A percentile compares a stretch with the other conserved stretches of the same genome.
Evolutionary conservation across 2,329 filamentous ascomycete genomes (phyloP).

Genomic region (Metarhizium robertsii): DNA sequence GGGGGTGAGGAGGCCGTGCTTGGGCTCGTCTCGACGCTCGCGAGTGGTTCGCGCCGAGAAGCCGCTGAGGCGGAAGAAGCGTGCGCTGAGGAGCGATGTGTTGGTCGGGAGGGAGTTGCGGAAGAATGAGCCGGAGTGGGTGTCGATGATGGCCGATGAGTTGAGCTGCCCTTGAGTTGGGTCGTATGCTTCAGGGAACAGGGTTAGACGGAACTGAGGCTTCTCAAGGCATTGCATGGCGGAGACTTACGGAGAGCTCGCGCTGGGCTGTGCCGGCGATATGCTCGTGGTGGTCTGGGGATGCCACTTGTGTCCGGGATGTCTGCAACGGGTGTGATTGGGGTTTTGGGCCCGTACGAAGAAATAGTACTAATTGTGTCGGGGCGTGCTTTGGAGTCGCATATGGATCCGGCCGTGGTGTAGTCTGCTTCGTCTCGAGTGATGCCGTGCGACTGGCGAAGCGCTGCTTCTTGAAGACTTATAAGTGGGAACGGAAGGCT

Average conservation of each 20-base stretch:
- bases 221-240: not conserved
- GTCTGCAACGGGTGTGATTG: constrained; percentile 13
- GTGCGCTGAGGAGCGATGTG: constrained; percentile 8
- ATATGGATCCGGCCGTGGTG: constrained; percentile 19
- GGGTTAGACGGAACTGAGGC: not conserved
- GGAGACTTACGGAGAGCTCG: constrained; percentile 2
- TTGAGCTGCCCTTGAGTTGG: not conserved
- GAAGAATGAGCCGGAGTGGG: constrained; percentile 5
- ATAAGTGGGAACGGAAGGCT: constrained; percentile 26
- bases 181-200: not conserved
- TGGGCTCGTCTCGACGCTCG: not conserved
- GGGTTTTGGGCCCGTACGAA: constrained; percentile 17
- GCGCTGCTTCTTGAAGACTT: constrained; percentile 27
- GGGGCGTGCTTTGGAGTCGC: constrained; percentile 19
- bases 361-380: constrained; percentile 22
- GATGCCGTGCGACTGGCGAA: constrained; percentile 21
- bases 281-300: not conserved
- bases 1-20: constrained; percentile 16
- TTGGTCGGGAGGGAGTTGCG: constrained; percentile 6
- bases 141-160: constrained; percentile 4
- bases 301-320: not conserved
- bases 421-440: constrained; percentile 28
- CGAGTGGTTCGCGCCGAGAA: constrained; percentile 14
- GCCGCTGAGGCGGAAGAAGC: constrained; percentile 13
- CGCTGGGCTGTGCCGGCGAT: not conserved